phyloP scores from a whole-genome alignment of 208 protist species.

The Phytomonas serpens region DNA sequence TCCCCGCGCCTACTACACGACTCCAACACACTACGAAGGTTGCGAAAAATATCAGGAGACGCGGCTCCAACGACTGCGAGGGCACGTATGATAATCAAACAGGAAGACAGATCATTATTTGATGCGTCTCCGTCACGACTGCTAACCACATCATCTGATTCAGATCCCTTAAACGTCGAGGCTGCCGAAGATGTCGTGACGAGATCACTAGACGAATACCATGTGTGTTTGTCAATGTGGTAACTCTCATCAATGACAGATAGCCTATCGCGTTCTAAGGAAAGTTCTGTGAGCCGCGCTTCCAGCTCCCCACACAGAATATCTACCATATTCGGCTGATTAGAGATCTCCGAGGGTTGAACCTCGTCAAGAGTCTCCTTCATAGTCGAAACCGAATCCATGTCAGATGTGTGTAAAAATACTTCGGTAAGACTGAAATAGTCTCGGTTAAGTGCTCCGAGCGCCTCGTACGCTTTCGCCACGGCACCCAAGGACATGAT shows the following conservation, averaged over 20 bases:
- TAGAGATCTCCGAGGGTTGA: constrained; percentile 19
- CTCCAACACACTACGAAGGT: background rate
- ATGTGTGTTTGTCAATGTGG: background rate
- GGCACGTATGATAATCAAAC: background rate
- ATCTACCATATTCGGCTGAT: constrained; percentile 74
- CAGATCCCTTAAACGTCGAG: background rate
- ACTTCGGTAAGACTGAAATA: constrained; percentile 71
- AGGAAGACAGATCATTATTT: background rate
- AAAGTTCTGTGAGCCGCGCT: constrained; percentile 10
- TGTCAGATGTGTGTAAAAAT: constrained; percentile 27
- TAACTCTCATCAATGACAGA: background rate
- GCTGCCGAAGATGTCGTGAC: background rate
- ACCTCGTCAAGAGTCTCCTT: constrained; percentile 17
- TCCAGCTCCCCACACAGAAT: constrained; percentile 66
- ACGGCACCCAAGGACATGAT: constrained; percentile 32
- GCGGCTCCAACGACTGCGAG: background rate
- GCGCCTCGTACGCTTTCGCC: constrained; percentile 35
- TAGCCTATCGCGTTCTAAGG: background rate
- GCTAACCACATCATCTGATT: background rate
- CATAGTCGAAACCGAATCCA: constrained; percentile 17
- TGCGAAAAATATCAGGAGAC: background rate
- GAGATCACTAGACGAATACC: background rate
- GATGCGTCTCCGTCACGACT: background rate
- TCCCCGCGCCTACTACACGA: background rate
- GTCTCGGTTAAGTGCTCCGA: constrained; percentile 31